Evolutionary conservation across 305 asterid genomes (phyloP), one percentile per base, ranked within the genome.

Genomic region (Coffea humblotiana): DNA sequence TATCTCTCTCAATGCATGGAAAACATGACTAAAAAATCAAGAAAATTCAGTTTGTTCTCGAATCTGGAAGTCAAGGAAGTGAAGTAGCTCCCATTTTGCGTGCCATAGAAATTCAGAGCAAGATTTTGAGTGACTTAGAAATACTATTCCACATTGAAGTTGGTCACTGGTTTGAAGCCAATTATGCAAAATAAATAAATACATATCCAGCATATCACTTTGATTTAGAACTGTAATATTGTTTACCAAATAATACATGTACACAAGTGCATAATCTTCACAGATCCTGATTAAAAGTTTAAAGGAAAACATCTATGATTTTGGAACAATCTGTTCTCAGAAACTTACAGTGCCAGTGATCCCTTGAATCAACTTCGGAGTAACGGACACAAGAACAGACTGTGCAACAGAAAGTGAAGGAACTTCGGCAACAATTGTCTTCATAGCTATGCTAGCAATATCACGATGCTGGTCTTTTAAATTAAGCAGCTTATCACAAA

Each of bases 341-440:
- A 19, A 71, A 84, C 91, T 88, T 83, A 88, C 91, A 73, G 79
- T 88, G 32, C 86, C 82, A 70, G 91, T 88, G 79, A 96, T 94
- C 85, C 99, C 99, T 76, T 79, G 84, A 77, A 92, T 89, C 91
- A 96, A 87, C 89, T 96, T 94, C 13, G 99, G 99, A 16, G 98
- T 89, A 77, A 93, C 86, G 64, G 97, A 88, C 43, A 88, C 89
- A 73, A 94, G 97, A 83, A 96, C 88, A 66, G 91, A 86, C 84
- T 90, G 93, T 81, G 98, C 97, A 80, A 88, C 89, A 78, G 93
- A 73, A 52, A 91, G 77, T 75, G 87, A 83, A 83, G 99, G 98
- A 84, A 94, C 98, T 94, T 96, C 99, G 75, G 98, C 88, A 85
- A 96, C 92, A 88, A 96, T 89, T 70, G 99, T 93, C 93, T 96